phyloP scores from a whole-genome alignment of 345 rosid species.

The Populus nigra region DNA sequence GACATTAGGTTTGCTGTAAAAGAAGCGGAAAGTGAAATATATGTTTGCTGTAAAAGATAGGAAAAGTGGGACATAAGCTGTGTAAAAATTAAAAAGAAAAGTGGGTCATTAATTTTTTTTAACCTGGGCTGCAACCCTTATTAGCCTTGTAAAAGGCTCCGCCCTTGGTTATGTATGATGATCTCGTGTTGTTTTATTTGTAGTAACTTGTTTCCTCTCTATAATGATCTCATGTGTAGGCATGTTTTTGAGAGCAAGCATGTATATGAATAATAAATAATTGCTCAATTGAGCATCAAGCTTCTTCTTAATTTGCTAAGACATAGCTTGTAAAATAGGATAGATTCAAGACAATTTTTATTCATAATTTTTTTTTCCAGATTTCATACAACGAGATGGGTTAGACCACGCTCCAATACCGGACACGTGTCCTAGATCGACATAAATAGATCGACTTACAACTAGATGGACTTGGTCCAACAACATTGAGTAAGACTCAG shows the following conservation, averaged over 20 bases:
- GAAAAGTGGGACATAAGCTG: too few relatives aligned
- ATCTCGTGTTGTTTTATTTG: background rate
- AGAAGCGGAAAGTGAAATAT: too few relatives aligned
- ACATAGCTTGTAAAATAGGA: too few relatives aligned
- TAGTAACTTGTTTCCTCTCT: background rate
- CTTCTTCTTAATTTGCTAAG: background rate
- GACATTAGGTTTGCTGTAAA: too few relatives aligned
- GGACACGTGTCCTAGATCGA: background rate
- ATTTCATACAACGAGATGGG: background rate
- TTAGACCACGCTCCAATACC: background rate
- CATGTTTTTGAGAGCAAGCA: background rate
- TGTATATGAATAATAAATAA: background rate
- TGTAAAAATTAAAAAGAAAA: too few relatives aligned
- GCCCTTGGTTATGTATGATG: background rate
- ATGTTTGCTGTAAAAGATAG: too few relatives aligned
- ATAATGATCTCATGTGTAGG: background rate
- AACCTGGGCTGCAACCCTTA: too few relatives aligned
- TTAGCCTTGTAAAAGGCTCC: too few relatives aligned
- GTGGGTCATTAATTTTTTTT: too few relatives aligned
- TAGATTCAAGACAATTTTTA: too few relatives aligned
- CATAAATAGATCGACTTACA: background rate
- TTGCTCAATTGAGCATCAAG: background rate
- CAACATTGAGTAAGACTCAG: background rate
- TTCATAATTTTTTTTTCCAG: background rate
- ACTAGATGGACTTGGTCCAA: background rate